Conservation (phyloP, 2,329 filamentous ascomycete species). For the Beauveria bassiana region DNA sequence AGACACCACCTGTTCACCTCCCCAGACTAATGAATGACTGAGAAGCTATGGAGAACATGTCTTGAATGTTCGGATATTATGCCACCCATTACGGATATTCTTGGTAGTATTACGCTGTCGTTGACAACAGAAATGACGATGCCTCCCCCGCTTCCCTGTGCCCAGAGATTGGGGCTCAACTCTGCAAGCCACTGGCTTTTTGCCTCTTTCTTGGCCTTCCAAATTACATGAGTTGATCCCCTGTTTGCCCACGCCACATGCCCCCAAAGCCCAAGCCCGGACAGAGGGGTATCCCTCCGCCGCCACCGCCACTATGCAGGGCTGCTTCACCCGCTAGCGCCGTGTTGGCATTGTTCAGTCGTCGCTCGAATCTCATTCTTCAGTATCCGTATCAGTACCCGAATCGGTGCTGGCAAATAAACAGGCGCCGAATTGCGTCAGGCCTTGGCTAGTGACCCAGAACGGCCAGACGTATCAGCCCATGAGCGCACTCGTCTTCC, state of each 20-base stretch:
- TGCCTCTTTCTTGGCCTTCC: background rate
- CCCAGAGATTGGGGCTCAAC: background rate
- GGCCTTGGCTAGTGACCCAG: background rate
- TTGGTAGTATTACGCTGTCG: background rate
- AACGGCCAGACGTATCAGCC: background rate
- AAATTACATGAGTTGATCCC: background rate
- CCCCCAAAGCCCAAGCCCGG: background rate
- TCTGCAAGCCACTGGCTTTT: background rate
- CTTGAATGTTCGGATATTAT: too few relatives aligned
- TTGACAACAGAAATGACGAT: background rate
- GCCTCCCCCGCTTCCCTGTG: background rate
- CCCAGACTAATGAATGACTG: background rate
- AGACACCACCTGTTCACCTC: background rate
- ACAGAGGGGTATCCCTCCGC: background rate
- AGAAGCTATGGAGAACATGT: background rate
- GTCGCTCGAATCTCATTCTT: background rate
- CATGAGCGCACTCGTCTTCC: background rate
- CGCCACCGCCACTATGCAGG: background rate
- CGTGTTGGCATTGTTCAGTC: background rate
- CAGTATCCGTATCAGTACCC: background rate
- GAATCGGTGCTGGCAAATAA: background rate
- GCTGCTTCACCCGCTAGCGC: background rate
- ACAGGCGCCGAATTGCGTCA: background rate
- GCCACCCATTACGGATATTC: too few relatives aligned
- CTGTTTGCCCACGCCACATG: slow-evolving; percentile 3